Evolutionary conservation across 2,329 filamentous ascomycete genomes (phyloP), one percentile per base, ranked within the genome.

Genomic region (Fusarium cicatricum): DNA sequence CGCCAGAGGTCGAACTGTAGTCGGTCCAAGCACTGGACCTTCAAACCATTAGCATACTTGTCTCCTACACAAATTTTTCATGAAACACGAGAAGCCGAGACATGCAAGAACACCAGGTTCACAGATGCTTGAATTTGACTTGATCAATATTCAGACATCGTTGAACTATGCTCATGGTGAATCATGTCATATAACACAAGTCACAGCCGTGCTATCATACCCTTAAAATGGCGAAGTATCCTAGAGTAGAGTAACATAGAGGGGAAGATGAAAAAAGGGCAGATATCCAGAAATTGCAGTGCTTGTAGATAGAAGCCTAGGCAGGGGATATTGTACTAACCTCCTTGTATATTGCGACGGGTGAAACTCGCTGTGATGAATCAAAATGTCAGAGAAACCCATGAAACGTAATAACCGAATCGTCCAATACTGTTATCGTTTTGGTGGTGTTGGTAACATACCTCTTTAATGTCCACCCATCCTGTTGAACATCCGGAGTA

Each of bases 11-110:
- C 19, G 43, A 48, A 16, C 46, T 49, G 33, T 69, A 60, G 3
- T 69, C 66, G 9, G 55, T 57, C 64, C 60, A 67, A 12, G 64
- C 36, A 40, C 62, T 67, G 23, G 66, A 59, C 37, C 66, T 69
- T 49, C 6, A 21, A 26, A 40, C 12, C 37, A 37, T 68, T 43
- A 68, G 58, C 37, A 45, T 26, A 21, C 21, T 23, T 43, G 2
- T 31, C 14, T 32, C 12, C 28, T 19, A 45, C 32, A 45, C 19
- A 21, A 23, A 40, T 23, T 4, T 6, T 4, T 26, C 21, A 8
- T 26, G 29, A 32, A 32, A 8, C 3, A 32, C 29, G 29, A n/a
- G 29, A 14, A n/a, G 29, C 5, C 23, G 23, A 26, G 9, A 26
- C 23, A 26, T 26, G 5, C 3, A 26, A 26, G 9, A 26, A 26